phyloP scores from a whole-genome alignment of 495 filamentous ascomycete genomes.

The Penicillium arizonense region DNA sequence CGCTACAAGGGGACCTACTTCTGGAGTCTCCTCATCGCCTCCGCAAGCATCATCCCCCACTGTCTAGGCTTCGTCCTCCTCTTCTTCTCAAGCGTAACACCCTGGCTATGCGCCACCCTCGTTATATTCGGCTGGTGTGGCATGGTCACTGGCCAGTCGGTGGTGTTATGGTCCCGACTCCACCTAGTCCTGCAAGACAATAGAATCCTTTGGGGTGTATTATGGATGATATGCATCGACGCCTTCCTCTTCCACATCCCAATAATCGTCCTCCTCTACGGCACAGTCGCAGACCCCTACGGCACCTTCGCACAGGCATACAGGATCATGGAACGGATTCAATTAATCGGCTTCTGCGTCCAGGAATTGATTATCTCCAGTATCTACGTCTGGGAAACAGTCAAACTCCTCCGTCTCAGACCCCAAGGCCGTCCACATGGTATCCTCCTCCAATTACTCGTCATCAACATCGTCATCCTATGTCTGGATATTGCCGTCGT shows the following conservation, averaged over 20 bases:
- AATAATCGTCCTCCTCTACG: slow-evolving; percentile 42
- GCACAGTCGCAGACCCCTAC: slow-evolving; percentile 23
- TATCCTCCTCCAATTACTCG: slow-evolving; percentile 45
- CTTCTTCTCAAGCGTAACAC: slow-evolving; percentile 37
- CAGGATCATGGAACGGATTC: slow-evolving; percentile 49
- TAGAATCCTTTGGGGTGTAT: slow-evolving; percentile 32
- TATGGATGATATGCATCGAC: slow-evolving; percentile 45
- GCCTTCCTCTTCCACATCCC: slow-evolving; percentile 44
- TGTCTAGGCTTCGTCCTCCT: slow-evolving; percentile 44
- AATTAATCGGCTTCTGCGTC: slow-evolving; percentile 52
- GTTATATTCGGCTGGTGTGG: slow-evolving; percentile 42
- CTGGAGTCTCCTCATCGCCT: slow-evolving; percentile 48
- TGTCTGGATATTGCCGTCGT: slow-evolving; percentile 48
- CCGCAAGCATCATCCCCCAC: slow-evolving; percentile 37
- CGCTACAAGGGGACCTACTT: slow-evolving; percentile 48
- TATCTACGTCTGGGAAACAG: slow-evolving; percentile 54
- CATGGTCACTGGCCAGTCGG: slow-evolving; percentile 49
- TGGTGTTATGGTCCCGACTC: slow-evolving; percentile 50
- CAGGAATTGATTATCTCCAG: slow-evolving; percentile 57
- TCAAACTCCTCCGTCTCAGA: slow-evolving; percentile 39
- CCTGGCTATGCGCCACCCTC: slow-evolving; percentile 35
- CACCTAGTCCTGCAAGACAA: slow-evolving; percentile 43
- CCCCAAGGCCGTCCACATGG: slow-evolving; percentile 23
- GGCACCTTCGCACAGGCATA: slow-evolving; percentile 39
- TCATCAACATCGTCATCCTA: slow-evolving; percentile 49